phyloP scores from a whole-genome alignment of 495 filamentous ascomycete genomes.

The Hypoxylon subgilvum region DNA sequence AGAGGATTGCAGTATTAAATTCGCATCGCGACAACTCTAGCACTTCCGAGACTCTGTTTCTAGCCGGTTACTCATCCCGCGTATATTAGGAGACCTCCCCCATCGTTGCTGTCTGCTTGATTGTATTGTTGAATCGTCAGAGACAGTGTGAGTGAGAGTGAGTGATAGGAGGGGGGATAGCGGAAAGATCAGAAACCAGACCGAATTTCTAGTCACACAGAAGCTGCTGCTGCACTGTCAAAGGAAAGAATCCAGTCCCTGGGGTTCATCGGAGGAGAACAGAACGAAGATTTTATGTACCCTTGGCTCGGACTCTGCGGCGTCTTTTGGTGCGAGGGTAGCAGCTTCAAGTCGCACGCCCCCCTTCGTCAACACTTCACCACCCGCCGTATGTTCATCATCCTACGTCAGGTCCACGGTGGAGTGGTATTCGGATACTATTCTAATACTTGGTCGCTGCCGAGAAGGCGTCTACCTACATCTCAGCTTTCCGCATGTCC shows the following conservation, averaged over 20 bases:
- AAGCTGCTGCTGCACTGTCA: conserved; percentile 37
- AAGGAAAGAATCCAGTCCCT: conserved; percentile 17
- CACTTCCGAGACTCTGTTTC: conserved; percentile 38
- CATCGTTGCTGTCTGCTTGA: conserved; percentile 21
- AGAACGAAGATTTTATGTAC: conserved; percentile 13
- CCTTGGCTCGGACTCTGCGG: conserved; percentile 29
- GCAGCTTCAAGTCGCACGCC: conserved; percentile 16
- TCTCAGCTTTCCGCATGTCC: conserved; percentile 52
- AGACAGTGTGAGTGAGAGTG: too few relatives aligned
- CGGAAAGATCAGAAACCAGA: conserved; percentile 25
- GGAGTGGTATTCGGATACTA: conserved; percentile 32
- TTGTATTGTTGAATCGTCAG: conserved; percentile 24
- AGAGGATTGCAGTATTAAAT: conserved; percentile 30
- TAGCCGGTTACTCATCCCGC: conserved; percentile 30
- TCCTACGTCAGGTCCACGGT: conserved; percentile 24
- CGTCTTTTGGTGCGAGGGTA: conserved; percentile 36
- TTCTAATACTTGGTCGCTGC: conserved; percentile 28
- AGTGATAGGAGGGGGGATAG: too few relatives aligned
- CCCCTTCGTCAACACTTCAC: conserved; percentile 12
- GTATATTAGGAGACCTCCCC: conserved; percentile 31
- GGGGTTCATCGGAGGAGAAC: conserved; percentile 18
- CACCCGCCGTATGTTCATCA: conserved; percentile 36
- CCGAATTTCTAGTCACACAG: conserved; percentile 38
- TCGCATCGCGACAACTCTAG: conserved; percentile 27
- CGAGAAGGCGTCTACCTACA: conserved; percentile 31